Conservation (phyloP, 108 stramenopile species). For the Cyclostephanos tholiformis region DNA sequence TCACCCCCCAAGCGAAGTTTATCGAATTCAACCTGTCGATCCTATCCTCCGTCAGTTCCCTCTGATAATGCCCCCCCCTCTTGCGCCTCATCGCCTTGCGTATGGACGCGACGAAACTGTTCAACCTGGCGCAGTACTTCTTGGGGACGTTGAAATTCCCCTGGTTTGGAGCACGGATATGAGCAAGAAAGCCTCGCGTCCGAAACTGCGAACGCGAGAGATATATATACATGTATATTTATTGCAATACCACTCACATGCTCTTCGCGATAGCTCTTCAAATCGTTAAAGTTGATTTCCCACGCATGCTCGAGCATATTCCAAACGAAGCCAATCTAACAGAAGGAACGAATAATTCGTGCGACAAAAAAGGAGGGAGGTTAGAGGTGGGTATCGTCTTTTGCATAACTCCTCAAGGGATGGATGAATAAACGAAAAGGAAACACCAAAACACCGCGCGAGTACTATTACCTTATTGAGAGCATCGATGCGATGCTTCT, state of each 20-base stretch:
- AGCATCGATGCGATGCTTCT: slow-evolving; percentile 24
- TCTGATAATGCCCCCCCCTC: slow-evolving; percentile 13
- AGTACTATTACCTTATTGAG: slow-evolving; percentile 1
- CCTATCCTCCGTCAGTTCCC: slow-evolving; percentile 14
- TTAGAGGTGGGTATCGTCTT: no score
- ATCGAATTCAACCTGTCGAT: slow-evolving; percentile 17
- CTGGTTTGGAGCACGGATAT: neutral
- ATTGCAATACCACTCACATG: slow-evolving; percentile 4
- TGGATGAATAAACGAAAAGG: no score
- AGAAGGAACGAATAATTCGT: neutral
- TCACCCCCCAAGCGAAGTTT: slow-evolving; percentile 4
- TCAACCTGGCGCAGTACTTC: neutral
- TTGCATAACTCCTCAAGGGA: no score
- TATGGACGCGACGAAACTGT: slow-evolving; percentile 3
- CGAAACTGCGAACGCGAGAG: neutral
- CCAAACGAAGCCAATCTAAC: slow-evolving; percentile 21
- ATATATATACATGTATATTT: no score
- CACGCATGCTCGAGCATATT: slow-evolving; percentile 17
- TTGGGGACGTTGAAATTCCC: slow-evolving; percentile 19
- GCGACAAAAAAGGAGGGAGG: neutral
- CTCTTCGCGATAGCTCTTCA: slow-evolving; percentile 12
- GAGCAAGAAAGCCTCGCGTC: no score
- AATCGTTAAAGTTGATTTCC: slow-evolving; percentile 17
- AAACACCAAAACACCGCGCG: neutral
- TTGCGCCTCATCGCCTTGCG: slow-evolving; percentile 10